These are phyloP conservation scores for Tricholoma matsutake DNA, from an alignment of 768 basidiomycete species.

Conservation along the genomic window DNA sequence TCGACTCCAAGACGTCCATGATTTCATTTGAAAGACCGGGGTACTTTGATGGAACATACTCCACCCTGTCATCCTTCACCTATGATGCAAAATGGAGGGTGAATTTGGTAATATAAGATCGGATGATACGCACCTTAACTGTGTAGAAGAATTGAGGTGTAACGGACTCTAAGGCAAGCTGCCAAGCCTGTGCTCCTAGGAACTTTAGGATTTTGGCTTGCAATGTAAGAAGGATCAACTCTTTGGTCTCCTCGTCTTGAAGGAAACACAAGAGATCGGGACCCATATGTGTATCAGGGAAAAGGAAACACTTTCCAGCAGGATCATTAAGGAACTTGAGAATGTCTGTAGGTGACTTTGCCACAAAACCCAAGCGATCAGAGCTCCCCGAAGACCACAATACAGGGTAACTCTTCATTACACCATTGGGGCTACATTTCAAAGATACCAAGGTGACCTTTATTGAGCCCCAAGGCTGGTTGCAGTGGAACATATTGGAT, in stretches of 20 bases:
- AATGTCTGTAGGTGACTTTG: conserved; percentile 8
- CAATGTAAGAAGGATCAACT: conserved; percentile 12
- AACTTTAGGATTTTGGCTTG: background rate
- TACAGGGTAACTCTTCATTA: conserved; percentile 7
- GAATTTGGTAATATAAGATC: too few species aligned
- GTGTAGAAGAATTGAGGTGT: too few species aligned
- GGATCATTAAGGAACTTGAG: conserved; percentile 5
- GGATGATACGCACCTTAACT: too few species aligned
- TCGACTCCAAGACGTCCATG: too few species aligned
- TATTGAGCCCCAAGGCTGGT: background rate
- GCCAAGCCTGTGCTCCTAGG: background rate
- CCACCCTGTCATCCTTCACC: too few species aligned
- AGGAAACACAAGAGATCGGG: conserved; percentile 15
- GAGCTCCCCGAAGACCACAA: conserved; percentile 11
- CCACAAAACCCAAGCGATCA: background rate
- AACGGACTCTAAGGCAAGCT: too few species aligned
- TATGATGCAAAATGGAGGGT: too few species aligned
- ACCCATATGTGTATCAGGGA: conserved; percentile 14
- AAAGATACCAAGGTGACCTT: conserved; percentile 8
- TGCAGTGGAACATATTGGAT: background rate
- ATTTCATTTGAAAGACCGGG: too few species aligned
- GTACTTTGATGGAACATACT: too few species aligned
- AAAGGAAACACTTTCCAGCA: conserved; percentile 6
- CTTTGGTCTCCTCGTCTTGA: conserved; percentile 13
- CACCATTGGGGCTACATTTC: background rate